phyloP scores from a whole-genome alignment of 352 stramenopile genomes.

The Globisporangium ultimum region DNA sequence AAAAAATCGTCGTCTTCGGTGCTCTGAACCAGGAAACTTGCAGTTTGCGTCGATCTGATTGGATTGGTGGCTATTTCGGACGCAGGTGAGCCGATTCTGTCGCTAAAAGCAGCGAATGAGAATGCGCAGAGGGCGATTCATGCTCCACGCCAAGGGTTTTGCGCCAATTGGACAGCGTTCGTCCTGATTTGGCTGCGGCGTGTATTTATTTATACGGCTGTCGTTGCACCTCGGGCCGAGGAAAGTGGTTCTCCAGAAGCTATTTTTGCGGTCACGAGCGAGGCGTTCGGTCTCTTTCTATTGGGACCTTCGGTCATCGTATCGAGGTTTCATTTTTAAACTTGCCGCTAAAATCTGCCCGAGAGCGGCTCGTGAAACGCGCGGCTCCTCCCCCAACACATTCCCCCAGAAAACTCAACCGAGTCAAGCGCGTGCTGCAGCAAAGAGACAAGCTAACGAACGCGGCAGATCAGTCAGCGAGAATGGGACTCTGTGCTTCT shows the following conservation, averaged over 20 bases:
- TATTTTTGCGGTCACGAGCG: conserved; percentile 15
- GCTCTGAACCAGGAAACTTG: background rate
- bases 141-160: background rate
- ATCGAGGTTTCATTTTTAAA: conserved; percentile 72
- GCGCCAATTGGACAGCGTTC: conserved; percentile 6
- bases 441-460: background rate
- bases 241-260: background rate
- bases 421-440: background rate
- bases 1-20: too few relatives aligned
- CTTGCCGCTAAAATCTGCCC: conserved; percentile 40
- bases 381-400: conserved; percentile 15
- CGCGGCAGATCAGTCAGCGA: conserved; percentile 15
- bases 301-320: conserved; percentile 2
- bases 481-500: conserved; percentile 68
- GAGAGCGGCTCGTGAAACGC: conserved; percentile 20
- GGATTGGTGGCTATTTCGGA: background rate
- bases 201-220: conserved; percentile 7
- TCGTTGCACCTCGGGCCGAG: conserved; percentile 4
- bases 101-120: conserved; percentile 4
- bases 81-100: background rate
- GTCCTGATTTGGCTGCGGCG: conserved; percentile 3
- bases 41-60: background rate
- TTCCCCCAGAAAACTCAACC: conserved; percentile 7
- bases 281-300: conserved; percentile 2
- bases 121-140: background rate